Percentiles rank a stretch among this genome's conserved stretches.
Conservation (phyloP, 140 eudicot species). For the Bidens hawaiensis region DNA sequence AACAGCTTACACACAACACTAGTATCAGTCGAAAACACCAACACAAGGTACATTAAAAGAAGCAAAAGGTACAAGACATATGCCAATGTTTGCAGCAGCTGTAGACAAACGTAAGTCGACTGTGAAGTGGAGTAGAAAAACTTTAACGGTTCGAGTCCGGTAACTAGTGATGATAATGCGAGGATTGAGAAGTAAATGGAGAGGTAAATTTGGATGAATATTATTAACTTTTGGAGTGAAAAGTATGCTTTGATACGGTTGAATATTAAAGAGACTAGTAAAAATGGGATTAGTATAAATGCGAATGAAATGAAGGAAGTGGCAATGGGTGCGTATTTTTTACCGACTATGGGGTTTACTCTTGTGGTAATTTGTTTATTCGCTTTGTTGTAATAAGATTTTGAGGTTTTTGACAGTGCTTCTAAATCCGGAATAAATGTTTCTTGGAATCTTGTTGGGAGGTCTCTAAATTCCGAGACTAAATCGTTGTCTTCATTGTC, state of each 20-base stretch:
- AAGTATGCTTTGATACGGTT: conserved; percentile 69
- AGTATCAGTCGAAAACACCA: conserved; percentile 71
- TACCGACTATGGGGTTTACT: conserved; percentile 73
- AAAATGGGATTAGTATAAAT: conserved; percentile 65
- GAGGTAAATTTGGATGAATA: conserved; percentile 78
- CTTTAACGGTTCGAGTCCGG: conserved; percentile 83
- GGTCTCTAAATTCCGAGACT: conserved; percentile 61
- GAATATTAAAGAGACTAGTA: conserved; percentile 71
- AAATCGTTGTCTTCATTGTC: conserved; percentile 60
- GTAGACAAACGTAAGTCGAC: conserved; percentile 77
- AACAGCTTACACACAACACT: conserved; percentile 45
- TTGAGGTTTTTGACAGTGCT: conserved; percentile 58
- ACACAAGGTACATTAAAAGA: conserved; percentile 67
- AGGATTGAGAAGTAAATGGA: conserved; percentile 76
- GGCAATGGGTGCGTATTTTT: conserved; percentile 61
- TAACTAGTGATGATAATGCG: conserved; percentile 55
- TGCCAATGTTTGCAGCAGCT: conserved; percentile 70
- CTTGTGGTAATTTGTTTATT: conserved; percentile 61
- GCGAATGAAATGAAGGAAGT: conserved; percentile 58
- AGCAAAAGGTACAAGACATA: conserved; percentile 81
- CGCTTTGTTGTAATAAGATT: conserved; percentile 49
- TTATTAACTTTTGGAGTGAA: conserved; percentile 67
- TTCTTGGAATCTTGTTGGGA: conserved; percentile 74
- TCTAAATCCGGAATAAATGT: conserved; percentile 76
- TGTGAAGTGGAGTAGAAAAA: conserved; percentile 84